These are phyloP conservation scores for Carex kokanica DNA, from an alignment of 176 grass and related monocot species.

Conservation along the genomic window DNA sequence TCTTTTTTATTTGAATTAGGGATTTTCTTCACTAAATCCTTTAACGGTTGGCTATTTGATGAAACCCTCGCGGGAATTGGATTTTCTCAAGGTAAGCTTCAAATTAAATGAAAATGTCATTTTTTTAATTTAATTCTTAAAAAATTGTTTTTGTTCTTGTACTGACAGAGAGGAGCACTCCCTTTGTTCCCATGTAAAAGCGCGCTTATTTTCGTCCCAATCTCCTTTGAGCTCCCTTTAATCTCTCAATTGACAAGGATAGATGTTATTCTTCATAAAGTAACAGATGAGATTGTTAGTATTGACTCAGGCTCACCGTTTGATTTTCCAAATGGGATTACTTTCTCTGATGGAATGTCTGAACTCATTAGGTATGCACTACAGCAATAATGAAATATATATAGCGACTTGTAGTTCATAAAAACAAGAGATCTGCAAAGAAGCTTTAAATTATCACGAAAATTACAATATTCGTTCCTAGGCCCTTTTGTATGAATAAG, in stretches of 20 bases:
- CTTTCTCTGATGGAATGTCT: slow-evolving; percentile 72
- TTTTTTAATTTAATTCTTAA: slow-evolving; percentile 6
- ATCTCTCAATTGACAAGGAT: slow-evolving; percentile 69
- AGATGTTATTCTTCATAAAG: slow-evolving; percentile 89
- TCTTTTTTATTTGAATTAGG: slow-evolving; percentile 35
- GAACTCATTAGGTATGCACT: slow-evolving; percentile 65
- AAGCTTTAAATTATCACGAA: background rate
- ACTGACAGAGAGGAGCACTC: slow-evolving; percentile 81
- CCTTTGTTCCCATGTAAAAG: slow-evolving; percentile 61
- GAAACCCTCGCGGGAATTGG: slow-evolving; percentile 90
- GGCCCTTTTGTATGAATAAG: background rate
- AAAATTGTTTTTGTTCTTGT: slow-evolving; percentile 20
- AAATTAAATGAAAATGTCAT: slow-evolving; percentile 7
- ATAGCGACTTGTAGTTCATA: background rate
- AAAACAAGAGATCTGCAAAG: background rate
- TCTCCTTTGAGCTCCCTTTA: slow-evolving; percentile 73
- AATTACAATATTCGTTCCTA: background rate
- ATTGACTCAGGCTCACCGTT: slow-evolving; percentile 55
- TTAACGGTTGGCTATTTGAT: slow-evolving; percentile 79
- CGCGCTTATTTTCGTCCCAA: slow-evolving; percentile 66
- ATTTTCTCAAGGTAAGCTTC: slow-evolving; percentile 80
- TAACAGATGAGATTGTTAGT: slow-evolving; percentile 82
- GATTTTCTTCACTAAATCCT: slow-evolving; percentile 33
- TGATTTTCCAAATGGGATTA: slow-evolving; percentile 63
- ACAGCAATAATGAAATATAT: background rate